Evolutionary conservation across 2,329 filamentous ascomycete genomes (phyloP), one percentile per base, ranked within the genome.

Genomic region (Aspergillus japonicus): DNA sequence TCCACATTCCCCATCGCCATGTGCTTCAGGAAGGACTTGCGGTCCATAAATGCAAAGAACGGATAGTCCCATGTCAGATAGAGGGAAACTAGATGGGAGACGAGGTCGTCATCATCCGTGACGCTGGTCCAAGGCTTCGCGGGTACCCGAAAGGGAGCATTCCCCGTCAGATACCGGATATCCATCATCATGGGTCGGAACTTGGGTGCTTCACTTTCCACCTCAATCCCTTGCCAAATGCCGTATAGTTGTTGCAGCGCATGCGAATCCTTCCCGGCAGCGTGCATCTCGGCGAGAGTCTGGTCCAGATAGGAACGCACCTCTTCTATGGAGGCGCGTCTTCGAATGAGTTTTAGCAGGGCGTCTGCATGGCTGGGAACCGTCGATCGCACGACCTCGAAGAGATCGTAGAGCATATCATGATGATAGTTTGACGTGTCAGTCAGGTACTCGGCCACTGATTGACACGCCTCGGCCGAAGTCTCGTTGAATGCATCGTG

Each of bases 61-160:
- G 91, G 88, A 74, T 96, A 96, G 73, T 96, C 92, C 89, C 92
- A 96, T 66, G 87, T 90, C 75, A 96, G 96, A 77, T 96, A 96
- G 85, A 96, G 89, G 71, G 92, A 91, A 66, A 96, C 85, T 29
- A 96, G 83, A 75, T 96, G 92, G 11, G 87, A 85, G 60, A 96
- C 85, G 35, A 96, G 81, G 50, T 89, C 84, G 8, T 85, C 81
- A 71, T 96, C 91, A 52, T 85, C 82, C 1, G 90, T 96, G 31
- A 95, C 91, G 8, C 81, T 84, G 0, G 92, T 93, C 92, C 92
- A 96, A 6, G 92, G 68, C 24, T 61, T 65, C 6, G 70, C 70
- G 0, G 69, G 69, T 1, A 72, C 67, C 19, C 62, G 63, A 26
- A 61, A 63, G 3, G 67, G 69, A 8, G 68, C 67, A 14, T 35